Evolutionary conservation across 1,284 basidiomycete species (phyloP), one percentile per base, ranked within the genome.

Genomic region (Ustilago vetiveriae): DNA sequence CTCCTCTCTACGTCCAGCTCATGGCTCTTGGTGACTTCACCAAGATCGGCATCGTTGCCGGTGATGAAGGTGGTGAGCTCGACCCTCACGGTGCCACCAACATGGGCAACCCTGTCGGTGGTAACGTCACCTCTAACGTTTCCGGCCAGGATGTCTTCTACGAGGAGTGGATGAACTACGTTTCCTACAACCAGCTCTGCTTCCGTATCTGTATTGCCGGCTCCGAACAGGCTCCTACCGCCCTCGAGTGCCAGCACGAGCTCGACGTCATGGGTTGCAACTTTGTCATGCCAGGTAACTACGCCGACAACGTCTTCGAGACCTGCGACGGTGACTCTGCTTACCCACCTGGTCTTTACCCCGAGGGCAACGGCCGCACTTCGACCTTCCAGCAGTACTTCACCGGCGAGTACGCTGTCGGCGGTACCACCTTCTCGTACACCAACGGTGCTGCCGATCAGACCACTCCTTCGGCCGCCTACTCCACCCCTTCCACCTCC

Each of bases 111-210:
- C 85, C 85, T 40, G 75, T 85, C 46, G 85, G 85, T 43, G 85
- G 85, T 33, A 85, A 85, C 72, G 85, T 86, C 46, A 85, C 85
- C 36, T 82, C 83, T 51, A 85, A 85, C 78, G 79, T 84, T 19
- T 82, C 83, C 9, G 85, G 85, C 22, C 46, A 75, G 26, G 85
- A 86, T 49, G 85, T 85, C 37, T 78, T 77, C 58, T 86, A 86
- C 82, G 77, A 85, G 73, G 85, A 86, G 78, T 86, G 85, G 85
- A 85, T 82, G 79, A 82, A 82, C 77, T 82, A 75, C 48, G 55
- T 77, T 22, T 70, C 79, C 11, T 35, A 51, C 67, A 63, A 77
- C 62, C 70, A 81, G 54, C 41, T 81, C 38, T 82, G 80, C 73
- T 74, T 82, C 75, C 78, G 80, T 53, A 67, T 81, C 35, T 82